These are phyloP conservation scores for Gossypium aridum DNA, from an alignment of 441 rosid genomes.

Conservation along the genomic window DNA sequence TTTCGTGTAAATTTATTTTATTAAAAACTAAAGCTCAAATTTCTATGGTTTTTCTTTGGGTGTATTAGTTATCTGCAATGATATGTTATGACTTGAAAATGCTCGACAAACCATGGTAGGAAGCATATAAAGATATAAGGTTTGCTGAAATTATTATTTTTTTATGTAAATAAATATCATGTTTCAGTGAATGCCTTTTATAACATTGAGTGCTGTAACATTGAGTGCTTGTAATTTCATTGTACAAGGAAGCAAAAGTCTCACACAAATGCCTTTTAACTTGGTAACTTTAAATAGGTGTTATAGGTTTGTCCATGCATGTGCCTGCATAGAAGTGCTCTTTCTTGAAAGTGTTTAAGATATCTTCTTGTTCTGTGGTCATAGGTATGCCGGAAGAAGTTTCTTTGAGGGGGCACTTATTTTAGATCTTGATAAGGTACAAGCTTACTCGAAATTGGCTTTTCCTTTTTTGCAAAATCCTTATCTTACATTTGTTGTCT, in stretches of 20 bases:
- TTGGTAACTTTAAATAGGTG: background rate
- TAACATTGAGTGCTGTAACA: background rate
- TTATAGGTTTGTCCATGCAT: too few relatives aligned
- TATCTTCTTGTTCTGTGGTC: constrained; percentile 4
- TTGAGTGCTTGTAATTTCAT: background rate
- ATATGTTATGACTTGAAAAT: background rate
- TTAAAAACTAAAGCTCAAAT: too few relatives aligned
- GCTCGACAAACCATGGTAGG: background rate
- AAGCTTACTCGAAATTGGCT: background rate
- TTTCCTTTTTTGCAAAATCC: background rate
- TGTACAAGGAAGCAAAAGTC: background rate
- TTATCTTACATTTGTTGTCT: constrained; percentile 1
- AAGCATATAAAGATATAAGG: background rate
- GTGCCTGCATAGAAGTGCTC: background rate
- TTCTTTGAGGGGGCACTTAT: constrained; percentile 88
- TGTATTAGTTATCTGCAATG: background rate
- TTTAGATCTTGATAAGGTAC: constrained; percentile 80
- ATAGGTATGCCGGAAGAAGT: constrained; percentile 67
- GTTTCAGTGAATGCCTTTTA: background rate
- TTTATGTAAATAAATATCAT: background rate
- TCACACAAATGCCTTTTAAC: background rate
- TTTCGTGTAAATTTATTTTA: too few relatives aligned
- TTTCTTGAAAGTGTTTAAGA: background rate
- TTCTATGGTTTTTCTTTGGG: background rate
- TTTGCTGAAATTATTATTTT: background rate